Base-by-base conservation (phyloP, 768 basidiomycete genomes). In the Hydnomerulius pinastri region DNA sequence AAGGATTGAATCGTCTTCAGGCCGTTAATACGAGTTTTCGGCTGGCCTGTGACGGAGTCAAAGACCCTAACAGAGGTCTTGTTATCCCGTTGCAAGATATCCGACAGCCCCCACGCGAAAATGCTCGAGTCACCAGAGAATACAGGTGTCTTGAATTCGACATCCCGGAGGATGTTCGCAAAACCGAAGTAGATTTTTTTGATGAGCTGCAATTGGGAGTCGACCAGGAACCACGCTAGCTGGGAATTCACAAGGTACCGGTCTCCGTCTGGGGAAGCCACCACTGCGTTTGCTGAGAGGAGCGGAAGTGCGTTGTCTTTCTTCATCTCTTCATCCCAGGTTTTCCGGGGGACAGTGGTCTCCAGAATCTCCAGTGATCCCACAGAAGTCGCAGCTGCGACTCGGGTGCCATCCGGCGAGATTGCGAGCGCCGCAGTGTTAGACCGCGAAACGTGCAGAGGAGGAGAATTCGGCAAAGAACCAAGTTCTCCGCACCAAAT, bases 331-430 rank as follows among this genome's bases (percentile, higher is more conserved):
- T 58, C 43, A 10, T 58, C 50, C 58, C 58, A 59, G 1, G 10
- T 30, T 13, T 17, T 32, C 12, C 10, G 27, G 17, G 46, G 43
- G 2, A 59, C 48, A 1, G 48, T 37, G 11, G 50, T 41, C 30
- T 54, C 52, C 39, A 48, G 9, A 25, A 54, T 54, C n/a, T 56
- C 43, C 20, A 56, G 15, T 2, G 51, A 42, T 5, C 48, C 55
- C 7, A 17, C 17, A 9, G 7, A 5, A 15, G 27, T 54, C n/a
- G 45, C 54, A 11, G 57, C 58, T 23, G 59, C 60, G 10, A 58
- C 24, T 5, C 46, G 40, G 17, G 33, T 35, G 6, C 57, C 63
- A 30, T 64, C 50, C 8, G 37, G 32, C 4, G 62, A 64, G 39
- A 64, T 40, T 3, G 59, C 51, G 15, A 64, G 41, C 17, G 46